These are phyloP conservation scores for Metschnikowia vanudenii DNA, from an alignment of 805 yeast genomes.

Conservation along the genomic window DNA sequence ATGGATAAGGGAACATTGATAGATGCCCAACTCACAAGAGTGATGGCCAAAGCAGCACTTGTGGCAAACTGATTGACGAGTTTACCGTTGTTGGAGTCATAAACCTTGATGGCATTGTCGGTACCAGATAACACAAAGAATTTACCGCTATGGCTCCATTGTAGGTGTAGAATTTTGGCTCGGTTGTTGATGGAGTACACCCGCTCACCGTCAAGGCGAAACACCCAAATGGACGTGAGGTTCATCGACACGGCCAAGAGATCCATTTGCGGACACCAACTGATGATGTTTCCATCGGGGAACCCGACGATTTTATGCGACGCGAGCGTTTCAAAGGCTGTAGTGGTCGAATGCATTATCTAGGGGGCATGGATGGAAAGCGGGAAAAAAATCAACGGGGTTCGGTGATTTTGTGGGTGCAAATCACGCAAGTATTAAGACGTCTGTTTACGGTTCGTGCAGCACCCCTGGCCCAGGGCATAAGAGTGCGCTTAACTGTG, in stretches of 20 bases:
- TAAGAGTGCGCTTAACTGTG: too few relatives aligned
- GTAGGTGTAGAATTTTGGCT: constrained; percentile 30
- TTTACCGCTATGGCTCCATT: constrained; percentile 37
- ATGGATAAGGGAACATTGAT: constrained; percentile 7
- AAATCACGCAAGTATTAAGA: too few relatives aligned
- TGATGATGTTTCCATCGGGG: constrained; percentile 38
- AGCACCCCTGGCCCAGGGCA: too few relatives aligned
- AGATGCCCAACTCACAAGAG: constrained; percentile 21
- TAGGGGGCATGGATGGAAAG: not conserved
- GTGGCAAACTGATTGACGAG: constrained; percentile 28
- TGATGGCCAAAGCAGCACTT: constrained; percentile 14
- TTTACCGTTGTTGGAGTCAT: constrained; percentile 48
- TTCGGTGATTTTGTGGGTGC: too few relatives aligned
- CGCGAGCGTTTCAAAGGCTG: constrained; percentile 9
- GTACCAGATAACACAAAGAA: constrained; percentile 45
- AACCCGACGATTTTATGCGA: constrained; percentile 20
- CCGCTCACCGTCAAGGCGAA: constrained; percentile 52
- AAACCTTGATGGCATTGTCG: constrained; percentile 43
- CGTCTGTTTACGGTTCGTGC: too few relatives aligned
- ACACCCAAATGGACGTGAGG: constrained; percentile 47
- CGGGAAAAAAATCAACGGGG: not conserved
- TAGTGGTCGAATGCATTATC: not conserved
- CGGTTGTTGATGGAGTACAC: constrained; percentile 48
- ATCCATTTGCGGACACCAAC: constrained; percentile 55
- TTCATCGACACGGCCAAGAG: constrained; percentile 53